Conservation (phyloP, 1,284 basidiomycete genomes). For the Anthracocystis walkeri region DNA sequence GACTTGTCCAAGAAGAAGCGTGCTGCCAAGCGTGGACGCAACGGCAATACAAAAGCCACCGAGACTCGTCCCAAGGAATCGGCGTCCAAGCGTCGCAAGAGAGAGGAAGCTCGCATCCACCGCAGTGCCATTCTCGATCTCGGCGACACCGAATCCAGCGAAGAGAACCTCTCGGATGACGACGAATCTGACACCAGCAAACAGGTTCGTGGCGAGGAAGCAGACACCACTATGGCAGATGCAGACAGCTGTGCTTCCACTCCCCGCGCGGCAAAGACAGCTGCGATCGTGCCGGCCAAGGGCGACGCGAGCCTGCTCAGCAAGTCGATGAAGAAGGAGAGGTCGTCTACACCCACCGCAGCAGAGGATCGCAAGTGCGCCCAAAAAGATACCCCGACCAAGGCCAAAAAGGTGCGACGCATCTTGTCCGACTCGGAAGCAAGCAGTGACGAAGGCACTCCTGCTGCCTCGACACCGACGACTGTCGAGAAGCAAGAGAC, state of each 20-base stretch:
- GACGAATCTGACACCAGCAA: conserved; percentile 6
- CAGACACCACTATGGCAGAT: conserved; percentile 15
- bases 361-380: conserved; percentile 20
- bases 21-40: conserved; percentile 22
- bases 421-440: conserved; percentile 40
- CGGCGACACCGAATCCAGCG: conserved; percentile 51
- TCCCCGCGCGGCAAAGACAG: conserved; percentile 15
- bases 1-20: conserved; percentile 46
- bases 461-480: conserved; percentile 7
- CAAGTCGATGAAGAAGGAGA: conserved; percentile 29
- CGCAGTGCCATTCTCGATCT: conserved; percentile 49
- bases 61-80: conserved; percentile 28
- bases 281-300: neutral
- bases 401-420: conserved; percentile 40
- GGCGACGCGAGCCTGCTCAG: neutral
- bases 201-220: conserved; percentile 14
- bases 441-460: conserved; percentile 24
- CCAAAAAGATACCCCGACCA: conserved; percentile 28
- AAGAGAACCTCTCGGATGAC: conserved; percentile 21
- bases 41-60: conserved; percentile 13
- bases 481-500: conserved; percentile 7
- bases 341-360: conserved; percentile 7
- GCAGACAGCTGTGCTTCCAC: conserved; percentile 25
- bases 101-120: conserved; percentile 40
- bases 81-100: conserved; percentile 34